Base-by-base conservation (phyloP, 2,329 filamentous ascomycete genomes). In the Talaromyces sp. region DNA sequence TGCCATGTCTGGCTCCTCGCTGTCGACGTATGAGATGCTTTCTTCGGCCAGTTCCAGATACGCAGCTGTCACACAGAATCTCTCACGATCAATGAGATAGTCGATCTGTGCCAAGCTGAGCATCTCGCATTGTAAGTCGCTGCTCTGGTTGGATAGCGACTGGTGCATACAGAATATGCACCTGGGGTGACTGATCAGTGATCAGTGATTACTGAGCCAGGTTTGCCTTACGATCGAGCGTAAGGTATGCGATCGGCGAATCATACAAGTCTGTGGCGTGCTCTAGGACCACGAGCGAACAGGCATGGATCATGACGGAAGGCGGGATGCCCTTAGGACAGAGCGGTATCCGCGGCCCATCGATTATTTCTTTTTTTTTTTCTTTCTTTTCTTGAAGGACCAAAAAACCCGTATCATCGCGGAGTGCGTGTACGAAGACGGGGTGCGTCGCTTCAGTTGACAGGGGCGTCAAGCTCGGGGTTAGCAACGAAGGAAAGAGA, bases 321-420 rank as follows among this genome's bases (percentile, higher is more conserved):
- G 44, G 42, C 58, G 46, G 46, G 44, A n/a, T 33, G 58, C 48
- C 62, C 37, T 39, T 55, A 42, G 44, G 40, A 52, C 54, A 48
- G 62, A 59, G 62, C 62, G 62, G 62, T 56, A 63, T 63, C 58
- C 62, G 62, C 62, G 62, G 62, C 52, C 50, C 60, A 50, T 57
- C 60, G 50, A 56, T 46, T 57, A 46, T 56, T 57, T 35, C 40
- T 44, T 46, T 42, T 3, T 52, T 58, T 58, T 28, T 55, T 44
- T 55, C 28, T 28, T 42, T 46, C n/a, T n/a, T n/a, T n/a, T n/a
- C n/a, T n/a, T n/a, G n/a, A n/a, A n/a, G n/a, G n/a, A n/a, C n/a
- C n/a, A n/a, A n/a, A n/a, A n/a, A n/a, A n/a, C n/a, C n/a, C n/a
- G n/a, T n/a, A n/a, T n/a, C 2, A n/a, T 6, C 2, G 16, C n/a